These are phyloP conservation scores for Hemisphaericaspora lyxosophila DNA, from an alignment of 1,139 yeast species.

Conservation along the genomic window DNA sequence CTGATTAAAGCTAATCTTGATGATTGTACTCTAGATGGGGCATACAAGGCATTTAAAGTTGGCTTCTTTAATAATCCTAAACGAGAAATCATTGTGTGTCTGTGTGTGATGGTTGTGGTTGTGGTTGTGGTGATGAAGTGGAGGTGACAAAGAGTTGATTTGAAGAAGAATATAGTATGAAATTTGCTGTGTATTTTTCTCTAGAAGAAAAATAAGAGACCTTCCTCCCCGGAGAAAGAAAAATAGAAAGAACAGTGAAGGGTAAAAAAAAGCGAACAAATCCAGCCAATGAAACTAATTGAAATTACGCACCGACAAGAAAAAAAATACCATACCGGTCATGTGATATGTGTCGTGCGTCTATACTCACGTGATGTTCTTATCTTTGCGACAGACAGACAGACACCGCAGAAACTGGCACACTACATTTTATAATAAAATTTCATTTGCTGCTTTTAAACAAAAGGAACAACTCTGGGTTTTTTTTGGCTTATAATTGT, in stretches of 20 bases:
- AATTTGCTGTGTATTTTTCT: not conserved
- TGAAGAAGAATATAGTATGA: not conserved
- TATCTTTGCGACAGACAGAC: not conserved
- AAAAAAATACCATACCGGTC: too few relatives aligned
- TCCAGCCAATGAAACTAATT: conserved; percentile 6
- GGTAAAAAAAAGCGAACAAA: not conserved
- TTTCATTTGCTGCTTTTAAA: too few relatives aligned
- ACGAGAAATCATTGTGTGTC: conserved; percentile 16
- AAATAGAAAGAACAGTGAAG: too few relatives aligned
- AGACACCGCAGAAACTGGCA: too few relatives aligned
- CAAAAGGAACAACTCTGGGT: too few relatives aligned
- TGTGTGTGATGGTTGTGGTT: not conserved
- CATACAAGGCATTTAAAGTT: conserved; percentile 4
- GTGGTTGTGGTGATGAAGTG: not conserved
- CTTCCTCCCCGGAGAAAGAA: conserved; percentile 1
- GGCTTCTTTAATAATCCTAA: conserved; percentile 17
- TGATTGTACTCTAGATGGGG: conserved; percentile 5
- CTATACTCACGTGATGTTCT: not conserved
- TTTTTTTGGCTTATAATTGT: too few relatives aligned
- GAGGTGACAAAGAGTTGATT: not conserved
- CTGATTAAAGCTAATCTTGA: conserved; percentile 21
- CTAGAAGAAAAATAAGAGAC: too few relatives aligned
- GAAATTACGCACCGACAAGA: conserved; percentile 1
- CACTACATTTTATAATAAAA: too few relatives aligned
- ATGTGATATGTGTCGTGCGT: not conserved